A percentile compares a stretch with the other conserved stretches of the same genome.
Conservation (phyloP, 1,139 yeast species). For the Diutina mesorugosa region DNA sequence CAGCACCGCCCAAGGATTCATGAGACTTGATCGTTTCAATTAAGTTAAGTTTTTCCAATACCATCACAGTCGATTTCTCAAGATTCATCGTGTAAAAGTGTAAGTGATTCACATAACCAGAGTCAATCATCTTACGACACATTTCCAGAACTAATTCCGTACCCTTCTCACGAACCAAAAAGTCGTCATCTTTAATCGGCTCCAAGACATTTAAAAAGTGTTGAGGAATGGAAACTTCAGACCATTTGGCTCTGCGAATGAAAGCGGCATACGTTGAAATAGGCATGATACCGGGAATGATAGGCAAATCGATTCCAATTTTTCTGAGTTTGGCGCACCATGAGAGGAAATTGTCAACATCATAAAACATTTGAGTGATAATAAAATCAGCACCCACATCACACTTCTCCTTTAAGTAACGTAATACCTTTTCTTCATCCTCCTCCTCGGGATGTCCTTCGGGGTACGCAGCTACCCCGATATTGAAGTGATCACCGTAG, state of each 20-base stretch:
- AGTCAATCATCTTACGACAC: conserved; percentile 61
- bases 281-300: conserved; percentile 98
- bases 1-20: conserved; percentile 26
- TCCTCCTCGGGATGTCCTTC: conserved; percentile 64
- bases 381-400: conserved; percentile 92
- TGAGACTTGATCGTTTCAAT: conserved; percentile 32
- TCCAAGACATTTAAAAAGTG: conserved; percentile 60
- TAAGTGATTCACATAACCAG: conserved; percentile 70
- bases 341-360: conserved; percentile 65
- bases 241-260: conserved; percentile 90
- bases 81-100: conserved; percentile 96
- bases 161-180: conserved; percentile 75
- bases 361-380: conserved; percentile 88
- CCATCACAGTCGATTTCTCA: conserved; percentile 83
- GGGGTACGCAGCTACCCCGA: conserved; percentile 70
- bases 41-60: conserved; percentile 60
- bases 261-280: conserved; percentile 89
- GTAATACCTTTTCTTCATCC: conserved; percentile 40
- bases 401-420: conserved; percentile 69
- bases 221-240: conserved; percentile 68
- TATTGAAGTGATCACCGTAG: conserved; percentile 52
- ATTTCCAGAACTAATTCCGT: conserved; percentile 71
- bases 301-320: conserved; percentile 72
- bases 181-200: conserved; percentile 85
- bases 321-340: conserved; percentile 73